Base-by-base conservation (phyloP, 208 protist genomes). In the Trypanosoma caninum region DNA sequence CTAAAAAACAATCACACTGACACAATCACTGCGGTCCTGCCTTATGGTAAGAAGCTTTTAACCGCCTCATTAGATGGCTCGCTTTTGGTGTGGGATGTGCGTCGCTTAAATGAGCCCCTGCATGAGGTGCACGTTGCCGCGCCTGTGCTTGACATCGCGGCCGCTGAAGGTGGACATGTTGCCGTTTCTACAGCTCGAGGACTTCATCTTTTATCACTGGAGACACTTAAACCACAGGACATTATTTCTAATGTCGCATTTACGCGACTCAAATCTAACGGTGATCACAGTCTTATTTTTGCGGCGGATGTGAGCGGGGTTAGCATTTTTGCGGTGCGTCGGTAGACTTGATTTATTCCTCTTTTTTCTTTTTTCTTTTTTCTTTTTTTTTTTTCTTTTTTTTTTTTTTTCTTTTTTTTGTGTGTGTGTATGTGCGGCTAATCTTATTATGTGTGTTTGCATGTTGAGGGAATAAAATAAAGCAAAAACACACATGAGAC, bases 31-130 rank as follows among this genome's bases (percentile, higher is more conserved):
- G 40, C 76, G n/a, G 61, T 95, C 11, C 54, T 74, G 33, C 59
- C 74, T 3, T 58, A 71, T 10, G 64, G 74, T n/a, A 84, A 80
- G 57, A 59, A 70, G 34, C 59, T 95, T 34, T 48, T 87, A 16
- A 81, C 85, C 1, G 74, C 71, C 10, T 74, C 74, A 3, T 53
- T 95, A 42, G 84, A 91, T 57, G 89, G 89, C 16, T 74, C 68
- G 10, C 57, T 91, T 42, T 38, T 68, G 7, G 31, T 93, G 34
- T 95, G 84, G 83, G 89, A 95, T 54, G 38, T 70, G 14, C 89
- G 89, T 14, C 52, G 53, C n/a, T 71, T 89, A 62, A 65, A 45
- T 18, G 50, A 35, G 18, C 80, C 84, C 9, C 46, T 81, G 30
- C 45, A 55, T 48, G 73, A 62, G 10, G 69, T 71, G 27, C 41